Evolutionary conservation across 768 basidiomycete genomes (phyloP), one percentile per base, ranked within the genome.

Genomic region (Dacryopinax primogenitus): DNA sequence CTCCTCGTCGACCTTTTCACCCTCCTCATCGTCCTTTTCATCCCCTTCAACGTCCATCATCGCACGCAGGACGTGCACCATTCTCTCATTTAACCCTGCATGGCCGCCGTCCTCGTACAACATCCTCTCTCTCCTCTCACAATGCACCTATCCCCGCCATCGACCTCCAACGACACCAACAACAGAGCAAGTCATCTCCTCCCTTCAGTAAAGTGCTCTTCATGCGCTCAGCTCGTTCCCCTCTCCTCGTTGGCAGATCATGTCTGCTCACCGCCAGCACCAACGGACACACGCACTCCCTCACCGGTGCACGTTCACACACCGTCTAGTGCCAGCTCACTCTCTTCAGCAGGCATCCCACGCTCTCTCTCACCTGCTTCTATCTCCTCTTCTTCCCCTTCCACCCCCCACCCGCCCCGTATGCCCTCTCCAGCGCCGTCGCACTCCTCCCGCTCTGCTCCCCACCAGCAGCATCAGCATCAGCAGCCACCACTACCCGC

Each of bases 141-240:
- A n/a, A n/a, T 23, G 3, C 41, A 4, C 41, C 41, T 9, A 37
- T 18, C 9, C 18, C 41, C 41, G 18, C 6, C 41, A 44, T 18
- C 41, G 7, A 18, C 6, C 41, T 6, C 16, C 18, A 44, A 44
- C 23, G 41, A 37, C 36, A 44, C 41, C 41, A 44, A 44, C 41
- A 44, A 15, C 4, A 15, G n/a, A n/a, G n/a, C n/a, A n/a, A n/a
- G n/a, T n/a, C n/a, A n/a, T 73, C 74, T 86, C 62, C 79, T 95
- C 11, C 90, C 92, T 3, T 79, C 85, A 1, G 86, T 93, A 67
- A 94, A 87, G 73, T 96, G 92, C 74, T 90, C 90, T 1, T 86
- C 77, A 33, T 96, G 92, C 73, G 77, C 78, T 69, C 76, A 78
- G 9, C 83, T 82, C 0, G 88, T 96, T 37, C 84, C 87, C 33